phyloP scores from a whole-genome alignment of 768 basidiomycete genomes.

The Clathrus columnatus region DNA sequence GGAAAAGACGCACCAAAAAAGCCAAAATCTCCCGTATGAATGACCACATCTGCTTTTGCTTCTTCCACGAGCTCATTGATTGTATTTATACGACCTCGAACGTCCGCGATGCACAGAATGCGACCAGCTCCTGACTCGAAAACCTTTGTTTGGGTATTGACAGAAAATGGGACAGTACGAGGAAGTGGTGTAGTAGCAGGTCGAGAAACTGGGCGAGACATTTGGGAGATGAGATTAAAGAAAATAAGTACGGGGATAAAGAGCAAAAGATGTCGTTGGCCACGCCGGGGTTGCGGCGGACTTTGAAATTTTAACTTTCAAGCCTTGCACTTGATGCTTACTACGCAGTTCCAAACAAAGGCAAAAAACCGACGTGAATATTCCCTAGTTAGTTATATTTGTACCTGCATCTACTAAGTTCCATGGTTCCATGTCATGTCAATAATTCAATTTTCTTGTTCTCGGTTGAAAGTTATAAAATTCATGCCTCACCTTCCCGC shows the following conservation, averaged over 20 bases:
- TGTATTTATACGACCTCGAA: conserved; percentile 76
- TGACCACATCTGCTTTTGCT: conserved; percentile 82
- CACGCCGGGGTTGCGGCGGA: not conserved
- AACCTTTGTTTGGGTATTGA: conserved; percentile 72
- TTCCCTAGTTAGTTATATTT: too few relatives aligned
- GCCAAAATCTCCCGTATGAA: conserved; percentile 98
- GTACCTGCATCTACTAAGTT: too few relatives aligned
- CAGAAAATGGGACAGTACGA: conserved; percentile 29
- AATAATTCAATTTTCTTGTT: too few relatives aligned
- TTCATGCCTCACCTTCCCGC: too few relatives aligned
- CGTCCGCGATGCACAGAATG: conserved; percentile 92
- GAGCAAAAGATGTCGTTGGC: not conserved
- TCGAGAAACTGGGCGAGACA: conserved; percentile 51
- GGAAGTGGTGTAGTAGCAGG: conserved; percentile 47
- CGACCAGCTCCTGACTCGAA: conserved; percentile 75
- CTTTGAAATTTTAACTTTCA: too few relatives aligned
- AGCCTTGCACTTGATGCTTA: too few relatives aligned
- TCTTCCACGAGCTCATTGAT: conserved; percentile 89
- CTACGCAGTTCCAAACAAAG: too few relatives aligned
- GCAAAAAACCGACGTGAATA: too few relatives aligned
- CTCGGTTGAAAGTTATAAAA: too few relatives aligned
- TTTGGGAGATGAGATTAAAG: conserved; percentile 37
- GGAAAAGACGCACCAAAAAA: conserved; percentile 65
- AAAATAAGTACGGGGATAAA: not conserved
- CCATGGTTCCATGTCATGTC: too few relatives aligned